A percentile compares a stretch with the other conserved stretches of the same genome.
Conservation (phyloP, 176 grass and related monocot genomes). For the Secale cereale region DNA sequence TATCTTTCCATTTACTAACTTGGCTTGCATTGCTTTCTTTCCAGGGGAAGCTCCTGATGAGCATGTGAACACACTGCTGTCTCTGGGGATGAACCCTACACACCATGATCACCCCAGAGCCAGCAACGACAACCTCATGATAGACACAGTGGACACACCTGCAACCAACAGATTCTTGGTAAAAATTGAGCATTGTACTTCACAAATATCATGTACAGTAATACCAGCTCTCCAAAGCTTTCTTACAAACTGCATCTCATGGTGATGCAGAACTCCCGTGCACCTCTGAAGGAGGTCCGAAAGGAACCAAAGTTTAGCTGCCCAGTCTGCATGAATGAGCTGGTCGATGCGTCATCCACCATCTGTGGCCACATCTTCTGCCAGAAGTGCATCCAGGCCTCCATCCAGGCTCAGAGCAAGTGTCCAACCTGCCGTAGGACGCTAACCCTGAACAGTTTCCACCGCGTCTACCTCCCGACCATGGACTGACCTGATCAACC, state of each 20-base stretch:
- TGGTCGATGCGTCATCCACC: conserved; percentile 65
- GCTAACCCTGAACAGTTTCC: conserved; percentile 44
- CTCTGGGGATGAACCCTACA: conserved; percentile 41
- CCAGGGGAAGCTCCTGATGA: conserved; percentile 38
- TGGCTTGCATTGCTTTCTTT: conserved; percentile 21
- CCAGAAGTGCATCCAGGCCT: conserved; percentile 52
- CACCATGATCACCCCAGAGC: neutral
- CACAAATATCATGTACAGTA: neutral
- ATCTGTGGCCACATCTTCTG: conserved; percentile 96
- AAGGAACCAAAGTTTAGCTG: conserved; percentile 76
- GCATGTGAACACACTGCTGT: conserved; percentile 42
- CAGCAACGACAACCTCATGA: neutral
- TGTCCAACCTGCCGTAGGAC: conserved; percentile 80
- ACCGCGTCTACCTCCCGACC: conserved; percentile 75
- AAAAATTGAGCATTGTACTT: neutral
- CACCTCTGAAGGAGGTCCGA: conserved; percentile 26
- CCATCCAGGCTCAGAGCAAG: conserved; percentile 65
- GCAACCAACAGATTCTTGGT: neutral
- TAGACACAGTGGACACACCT: conserved; percentile 21
- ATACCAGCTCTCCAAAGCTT: neutral
- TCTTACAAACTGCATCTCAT: conserved; percentile 13
- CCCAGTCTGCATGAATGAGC: conserved; percentile 62
- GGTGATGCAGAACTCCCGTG: conserved; percentile 12
- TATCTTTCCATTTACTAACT: conserved; percentile 3
- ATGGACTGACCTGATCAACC: conserved; percentile 35